phyloP scores from a whole-genome alignment of 2,329 filamentous ascomycete genomes.

The Paracoccidioides lutzii region DNA sequence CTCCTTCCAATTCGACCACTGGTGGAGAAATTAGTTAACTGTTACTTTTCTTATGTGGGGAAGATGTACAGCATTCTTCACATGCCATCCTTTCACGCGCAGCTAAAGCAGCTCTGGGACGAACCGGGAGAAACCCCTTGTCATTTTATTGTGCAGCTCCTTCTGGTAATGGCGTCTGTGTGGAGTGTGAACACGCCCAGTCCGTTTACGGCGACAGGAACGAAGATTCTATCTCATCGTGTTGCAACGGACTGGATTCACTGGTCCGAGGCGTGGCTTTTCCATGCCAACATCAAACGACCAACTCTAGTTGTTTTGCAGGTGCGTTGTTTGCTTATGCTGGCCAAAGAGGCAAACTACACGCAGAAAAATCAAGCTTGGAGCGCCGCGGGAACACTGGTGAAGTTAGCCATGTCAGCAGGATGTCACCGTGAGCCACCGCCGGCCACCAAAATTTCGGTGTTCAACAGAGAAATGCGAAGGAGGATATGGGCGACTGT shows the following conservation, averaged over 20 bases:
- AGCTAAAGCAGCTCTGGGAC: conserved; percentile 26
- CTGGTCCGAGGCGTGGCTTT: conserved; percentile 79
- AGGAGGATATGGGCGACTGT: conserved; percentile 46
- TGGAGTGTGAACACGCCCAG: conserved; percentile 18
- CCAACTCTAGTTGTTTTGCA: conserved; percentile 39
- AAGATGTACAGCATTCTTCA: conserved; percentile 30
- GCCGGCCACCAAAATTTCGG: conserved; percentile 22
- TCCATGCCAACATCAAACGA: conserved; percentile 55
- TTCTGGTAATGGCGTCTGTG: conserved; percentile 27
- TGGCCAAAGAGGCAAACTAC: conserved; percentile 39
- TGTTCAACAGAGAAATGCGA: conserved; percentile 35
- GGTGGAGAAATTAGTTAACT: conserved; percentile 25
- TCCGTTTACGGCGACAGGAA: not conserved
- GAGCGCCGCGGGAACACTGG: conserved; percentile 38
- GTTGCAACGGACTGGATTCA: conserved; percentile 56
- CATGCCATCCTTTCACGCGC: conserved; percentile 27
- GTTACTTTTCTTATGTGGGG: conserved; percentile 30
- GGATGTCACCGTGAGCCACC: conserved; percentile 37
- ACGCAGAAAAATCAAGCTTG: conserved; percentile 43
- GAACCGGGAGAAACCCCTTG: conserved; percentile 19
- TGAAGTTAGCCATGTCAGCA: conserved; percentile 40
- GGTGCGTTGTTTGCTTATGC: conserved; percentile 37
- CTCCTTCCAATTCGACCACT: conserved; percentile 25
- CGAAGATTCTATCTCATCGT: conserved; percentile 11
- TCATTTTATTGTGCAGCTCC: conserved; percentile 24